Evolutionary conservation across 371 early-diverging fungal species (phyloP), one percentile per base, ranked within the genome.

Genomic region (Zychaea mexicana): DNA sequence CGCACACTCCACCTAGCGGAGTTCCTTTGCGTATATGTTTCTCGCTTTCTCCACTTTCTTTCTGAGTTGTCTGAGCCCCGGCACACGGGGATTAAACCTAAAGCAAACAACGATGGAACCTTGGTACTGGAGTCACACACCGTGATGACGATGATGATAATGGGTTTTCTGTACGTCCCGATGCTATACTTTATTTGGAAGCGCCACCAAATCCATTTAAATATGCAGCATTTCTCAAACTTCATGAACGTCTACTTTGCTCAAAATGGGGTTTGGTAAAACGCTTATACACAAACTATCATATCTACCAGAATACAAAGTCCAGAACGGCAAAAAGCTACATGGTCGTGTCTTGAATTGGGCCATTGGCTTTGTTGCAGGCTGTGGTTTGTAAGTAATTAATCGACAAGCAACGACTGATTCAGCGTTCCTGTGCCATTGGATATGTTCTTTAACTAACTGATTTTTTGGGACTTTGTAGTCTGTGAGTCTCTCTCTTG

Each of bases 361-460:
- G 24, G 62, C 33, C 26, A 61, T 61, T 24, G 62, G 62, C 36
- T 61, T 61, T 19, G 33, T 61, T 52, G 62, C 62, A 26, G 62
- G 62, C 21, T 32, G 52, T 36, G 62, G 62, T 49, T 61, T 61
- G 62, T 42, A 42, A 38, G 21, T 28, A n/a, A 3, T 42, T n/a
- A 21, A n/a, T n/a, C n/a, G n/a, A n/a, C n/a, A n/a, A n/a, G n/a
- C n/a, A n/a, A n/a, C n/a, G n/a, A n/a, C n/a, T n/a, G n/a, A n/a
- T n/a, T n/a, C n/a, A n/a, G n/a, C n/a, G n/a, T n/a, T n/a, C n/a
- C n/a, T n/a, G n/a, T n/a, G n/a, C n/a, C n/a, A n/a, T n/a, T n/a
- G n/a, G n/a, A n/a, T n/a, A n/a, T n/a, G n/a, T n/a, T n/a, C n/a
- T n/a, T n/a, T n/a, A n/a, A n/a, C n/a, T n/a, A n/a, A n/a, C n/a